Evolutionary conservation across 768 basidiomycete genomes (phyloP), one percentile per base, ranked within the genome.

Genomic region (Hericium erinaceus): DNA sequence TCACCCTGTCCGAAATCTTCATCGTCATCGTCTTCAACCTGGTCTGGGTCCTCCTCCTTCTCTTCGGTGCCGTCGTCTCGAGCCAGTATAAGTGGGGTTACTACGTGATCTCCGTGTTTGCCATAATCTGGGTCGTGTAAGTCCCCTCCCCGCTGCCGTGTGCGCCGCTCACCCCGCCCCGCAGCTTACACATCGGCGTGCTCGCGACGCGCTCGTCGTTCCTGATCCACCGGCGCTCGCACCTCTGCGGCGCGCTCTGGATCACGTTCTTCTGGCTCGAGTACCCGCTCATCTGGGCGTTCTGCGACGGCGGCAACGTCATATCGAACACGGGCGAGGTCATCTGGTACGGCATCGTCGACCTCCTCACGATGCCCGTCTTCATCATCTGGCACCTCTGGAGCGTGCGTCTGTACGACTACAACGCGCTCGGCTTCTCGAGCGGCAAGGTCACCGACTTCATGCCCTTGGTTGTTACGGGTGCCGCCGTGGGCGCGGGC

Each of bases 221-320:
- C 50, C 65, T 60, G 18, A 64, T 66, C 20, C 72, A 68, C 65
- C 62, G 64, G 11, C 63, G 62, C 39, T 61, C 67, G 5, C 75
- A 71, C 63, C 57, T 68, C 15, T 26, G 56, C 18, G 73, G 74
- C n/a, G 75, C 78, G 3, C 62, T 60, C 13, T 75, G 75, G 69
- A 71, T 84, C 59, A 71, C 75, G n/a, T 73, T 81, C 68, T 70
- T 83, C 61, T 82, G 79, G 77, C 56, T 78, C 57, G 61, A 80
- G n/a, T 83, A 83, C 69, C 79, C 82, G 10, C 75, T 84, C 60
- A 74, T 72, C 24, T 83, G 81, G 82, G 81, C 76, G 52, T 69
- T 79, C 33, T 73, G 74, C 24, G 81, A 82, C 56, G 80, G 80
- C 15, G 71, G 72, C 5, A 77, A 81, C 66, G 72, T 70, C 56